Conservation (phyloP, 2,329 filamentous ascomycete species). For the Pleoardoris graminearum region DNA sequence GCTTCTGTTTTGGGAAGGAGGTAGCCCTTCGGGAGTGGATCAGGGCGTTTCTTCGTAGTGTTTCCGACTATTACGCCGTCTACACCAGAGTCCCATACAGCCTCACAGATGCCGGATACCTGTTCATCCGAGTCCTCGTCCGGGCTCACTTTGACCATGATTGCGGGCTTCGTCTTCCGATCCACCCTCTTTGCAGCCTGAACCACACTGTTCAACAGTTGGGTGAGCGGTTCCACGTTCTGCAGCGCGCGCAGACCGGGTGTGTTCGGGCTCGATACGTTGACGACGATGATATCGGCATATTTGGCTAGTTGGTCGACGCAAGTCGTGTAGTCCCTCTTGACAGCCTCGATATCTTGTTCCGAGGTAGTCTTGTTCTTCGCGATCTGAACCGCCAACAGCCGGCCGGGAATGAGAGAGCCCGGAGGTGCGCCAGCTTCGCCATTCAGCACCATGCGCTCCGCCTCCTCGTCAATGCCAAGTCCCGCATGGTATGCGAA, state of each 20-base stretch:
- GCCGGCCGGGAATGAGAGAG: conserved; percentile 72
- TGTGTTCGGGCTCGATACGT: conserved; percentile 96
- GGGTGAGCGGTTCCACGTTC: conserved; percentile 78
- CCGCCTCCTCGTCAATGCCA: conserved; percentile 63
- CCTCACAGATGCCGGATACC: conserved; percentile 80
- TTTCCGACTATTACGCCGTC: conserved; percentile 97
- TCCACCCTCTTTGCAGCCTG: conserved; percentile 70
- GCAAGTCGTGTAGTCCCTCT: conserved; percentile 82
- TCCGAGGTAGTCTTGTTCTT: conserved; percentile 96
- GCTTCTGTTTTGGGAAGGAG: conserved; percentile 68
- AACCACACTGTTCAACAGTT: conserved; percentile 81
- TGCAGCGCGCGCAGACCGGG: conserved; percentile 88
- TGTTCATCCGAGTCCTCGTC: conserved; percentile 88
- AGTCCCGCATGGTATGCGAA: conserved; percentile 75
- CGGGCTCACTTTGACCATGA: conserved; percentile 98
- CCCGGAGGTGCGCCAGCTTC: conserved; percentile 77
- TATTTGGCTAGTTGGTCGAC: conserved; percentile 81
- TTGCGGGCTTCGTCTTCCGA: conserved; percentile 72
- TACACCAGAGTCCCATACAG: conserved; percentile 67
- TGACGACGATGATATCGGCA: conserved; percentile 95
- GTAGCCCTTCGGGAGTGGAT: conserved; percentile 69
- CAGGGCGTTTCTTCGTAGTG: conserved; percentile 83
- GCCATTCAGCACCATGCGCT: conserved; percentile 75
- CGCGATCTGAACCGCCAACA: conserved; percentile 89
- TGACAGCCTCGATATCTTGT: conserved; percentile 78